Conservation (phyloP, 192 early-diverging fungal genomes). For the Polychytrium aggregatum region DNA sequence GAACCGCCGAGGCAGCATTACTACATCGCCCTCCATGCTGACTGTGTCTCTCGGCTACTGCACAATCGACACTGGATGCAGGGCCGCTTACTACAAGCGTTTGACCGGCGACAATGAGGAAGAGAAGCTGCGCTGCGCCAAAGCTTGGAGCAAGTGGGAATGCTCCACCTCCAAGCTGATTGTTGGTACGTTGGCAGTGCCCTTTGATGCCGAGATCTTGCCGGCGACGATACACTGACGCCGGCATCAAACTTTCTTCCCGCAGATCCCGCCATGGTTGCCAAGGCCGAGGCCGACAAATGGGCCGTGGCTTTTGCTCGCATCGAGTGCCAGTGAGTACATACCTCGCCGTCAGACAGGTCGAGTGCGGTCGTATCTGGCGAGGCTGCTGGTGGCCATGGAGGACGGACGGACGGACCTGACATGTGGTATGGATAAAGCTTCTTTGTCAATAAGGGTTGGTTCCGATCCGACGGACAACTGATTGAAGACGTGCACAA, state of each 20-base stretch:
- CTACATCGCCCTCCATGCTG: too few relatives aligned
- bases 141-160: constrained; percentile 48
- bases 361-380: constrained; percentile 1
- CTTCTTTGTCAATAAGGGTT: constrained; percentile 62
- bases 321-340: constrained; percentile 62
- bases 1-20: too few relatives aligned
- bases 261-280: constrained; percentile 33
- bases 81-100: constrained; percentile 60
- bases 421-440: too few relatives aligned
- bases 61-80: too few relatives aligned
- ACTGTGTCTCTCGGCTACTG: too few relatives aligned
- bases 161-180: constrained; percentile 40
- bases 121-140: constrained; percentile 37
- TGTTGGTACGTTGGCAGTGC: constrained; percentile 8
- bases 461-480: constrained; percentile 48
- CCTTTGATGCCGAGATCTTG: neutral
- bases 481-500: constrained; percentile 54
- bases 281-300: constrained; percentile 42
- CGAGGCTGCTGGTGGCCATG: neutral
- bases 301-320: constrained; percentile 59
- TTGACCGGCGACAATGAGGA: constrained; percentile 40
- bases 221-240: neutral
- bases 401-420: neutral
- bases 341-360: too few relatives aligned
- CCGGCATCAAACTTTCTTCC: neutral